phyloP scores from a whole-genome alignment of 2,329 filamentous ascomycete genomes.

The Cryphonectria carpinicola region DNA sequence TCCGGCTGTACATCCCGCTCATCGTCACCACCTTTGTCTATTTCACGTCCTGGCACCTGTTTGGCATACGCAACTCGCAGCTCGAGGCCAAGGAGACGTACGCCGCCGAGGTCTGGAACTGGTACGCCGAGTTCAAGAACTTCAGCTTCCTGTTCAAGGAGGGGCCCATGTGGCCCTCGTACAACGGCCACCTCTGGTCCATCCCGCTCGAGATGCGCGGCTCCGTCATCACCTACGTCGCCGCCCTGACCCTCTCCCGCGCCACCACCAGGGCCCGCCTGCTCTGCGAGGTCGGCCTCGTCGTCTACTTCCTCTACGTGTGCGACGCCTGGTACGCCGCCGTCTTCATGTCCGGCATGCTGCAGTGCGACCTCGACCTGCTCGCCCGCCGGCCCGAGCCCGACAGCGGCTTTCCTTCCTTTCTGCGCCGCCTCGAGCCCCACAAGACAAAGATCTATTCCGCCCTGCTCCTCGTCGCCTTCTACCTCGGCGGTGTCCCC shows the following conservation, averaged over 20 bases:
- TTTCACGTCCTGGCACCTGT: constrained; percentile 18
- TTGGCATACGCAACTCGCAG: constrained; percentile 18
- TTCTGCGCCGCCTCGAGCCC: constrained; percentile 50
- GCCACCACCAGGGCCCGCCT: constrained; percentile 59
- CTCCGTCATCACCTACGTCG: constrained; percentile 27
- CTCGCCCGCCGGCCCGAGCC: constrained; percentile 44
- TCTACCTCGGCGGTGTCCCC: constrained; percentile 66
- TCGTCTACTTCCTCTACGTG: constrained; percentile 69
- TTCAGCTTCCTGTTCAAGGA: constrained; percentile 21
- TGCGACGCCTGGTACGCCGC: constrained; percentile 66
- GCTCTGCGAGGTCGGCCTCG: constrained; percentile 54
- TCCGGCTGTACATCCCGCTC: constrained; percentile 15
- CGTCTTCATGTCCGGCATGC: constrained; percentile 63
- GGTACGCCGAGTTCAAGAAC: constrained; percentile 22
- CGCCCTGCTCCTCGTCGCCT: constrained; percentile 52
- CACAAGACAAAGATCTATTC: constrained; percentile 57
- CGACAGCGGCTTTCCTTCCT: constrained; percentile 52
- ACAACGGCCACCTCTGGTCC: constrained; percentile 22
- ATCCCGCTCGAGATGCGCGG: constrained; percentile 22
- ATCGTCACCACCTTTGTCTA: constrained; percentile 18
- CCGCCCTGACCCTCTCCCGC: constrained; percentile 59
- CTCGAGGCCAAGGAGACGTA: constrained; percentile 11
- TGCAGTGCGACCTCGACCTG: constrained; percentile 64
- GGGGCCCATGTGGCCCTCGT: constrained; percentile 15
- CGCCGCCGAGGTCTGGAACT: constrained; percentile 16